Conservation (phyloP, 495 filamentous ascomycete genomes). For the Podospora didyma region DNA sequence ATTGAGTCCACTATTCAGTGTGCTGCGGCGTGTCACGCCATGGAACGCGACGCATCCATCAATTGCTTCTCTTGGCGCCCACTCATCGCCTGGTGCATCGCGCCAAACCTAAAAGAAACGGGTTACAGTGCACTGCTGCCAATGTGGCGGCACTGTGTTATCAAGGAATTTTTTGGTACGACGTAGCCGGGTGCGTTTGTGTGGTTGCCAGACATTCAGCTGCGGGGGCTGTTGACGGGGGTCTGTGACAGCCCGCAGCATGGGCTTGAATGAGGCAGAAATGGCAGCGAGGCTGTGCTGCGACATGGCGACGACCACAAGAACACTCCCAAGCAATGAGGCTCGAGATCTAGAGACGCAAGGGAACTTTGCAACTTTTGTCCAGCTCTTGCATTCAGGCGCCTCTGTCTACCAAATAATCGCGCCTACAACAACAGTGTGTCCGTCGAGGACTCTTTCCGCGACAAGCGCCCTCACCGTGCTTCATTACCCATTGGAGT, state of each 20-base stretch:
- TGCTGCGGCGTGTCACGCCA: background rate
- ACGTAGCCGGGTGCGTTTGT: conserved; percentile 1
- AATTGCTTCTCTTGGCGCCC: background rate
- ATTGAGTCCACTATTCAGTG: too few relatives aligned
- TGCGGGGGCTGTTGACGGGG: conserved; percentile 3
- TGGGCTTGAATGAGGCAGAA: conserved; percentile 1
- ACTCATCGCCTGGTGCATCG: background rate
- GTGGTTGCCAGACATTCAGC: background rate
- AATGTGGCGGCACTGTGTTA: conserved; percentile 8
- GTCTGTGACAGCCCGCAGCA: background rate
- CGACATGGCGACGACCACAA: background rate
- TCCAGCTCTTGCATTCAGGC: too few relatives aligned
- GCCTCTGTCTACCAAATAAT: too few relatives aligned
- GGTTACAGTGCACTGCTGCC: background rate
- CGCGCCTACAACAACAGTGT: too few relatives aligned
- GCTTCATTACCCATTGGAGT: too few relatives aligned
- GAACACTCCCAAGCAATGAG: background rate
- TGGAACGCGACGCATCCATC: too few relatives aligned
- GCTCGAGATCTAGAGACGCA: background rate
- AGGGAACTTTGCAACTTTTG: too few relatives aligned
- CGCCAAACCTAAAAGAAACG: background rate
- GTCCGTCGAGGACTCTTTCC: too few relatives aligned
- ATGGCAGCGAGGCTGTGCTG: conserved; percentile 5
- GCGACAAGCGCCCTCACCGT: too few relatives aligned
- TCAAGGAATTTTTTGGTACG: background rate